A percentile compares a stretch with the other conserved stretches of the same genome.
Evolutionary conservation across 1,284 basidiomycete genomes (phyloP).

Genomic region (Cutaneotrichosporon spelunceum): DNA sequence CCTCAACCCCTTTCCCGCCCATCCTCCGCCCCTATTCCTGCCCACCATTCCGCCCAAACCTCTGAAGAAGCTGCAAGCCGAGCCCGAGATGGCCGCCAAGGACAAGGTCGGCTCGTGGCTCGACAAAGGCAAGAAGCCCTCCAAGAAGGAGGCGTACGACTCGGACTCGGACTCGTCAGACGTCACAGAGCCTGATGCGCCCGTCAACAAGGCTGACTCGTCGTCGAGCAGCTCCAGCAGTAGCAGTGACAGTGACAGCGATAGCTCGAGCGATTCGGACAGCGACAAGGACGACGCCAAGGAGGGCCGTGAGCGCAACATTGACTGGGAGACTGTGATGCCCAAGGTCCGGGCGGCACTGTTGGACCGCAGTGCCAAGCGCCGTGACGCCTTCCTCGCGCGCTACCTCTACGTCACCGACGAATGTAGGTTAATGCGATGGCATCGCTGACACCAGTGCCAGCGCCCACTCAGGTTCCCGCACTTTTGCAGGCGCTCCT

Average conservation of each 20-base stretch:
- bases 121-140: constrained; percentile 28
- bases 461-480: constrained; percentile 10
- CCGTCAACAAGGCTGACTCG: constrained; percentile 1
- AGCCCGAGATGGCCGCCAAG: constrained; percentile 40
- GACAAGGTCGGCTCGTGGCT: constrained; percentile 51
- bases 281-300: constrained; percentile 31
- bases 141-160: constrained; percentile 35
- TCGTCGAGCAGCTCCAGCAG: neutral
- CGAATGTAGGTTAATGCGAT: constrained; percentile 25
- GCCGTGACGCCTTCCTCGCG: constrained; percentile 37
- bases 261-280: constrained; percentile 16
- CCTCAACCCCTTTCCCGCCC: neutral
- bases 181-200: constrained; percentile 10
- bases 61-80: constrained; percentile 43
- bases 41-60: constrained; percentile 16
- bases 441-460: constrained; percentile 12
- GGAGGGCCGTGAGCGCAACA: constrained; percentile 30
- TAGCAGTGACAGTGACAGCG: constrained; percentile 3
- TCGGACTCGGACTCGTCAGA: constrained; percentile 33
- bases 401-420: constrained; percentile 41
- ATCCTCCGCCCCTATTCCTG: neutral
- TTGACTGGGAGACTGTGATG: constrained; percentile 40
- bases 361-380: constrained; percentile 36
- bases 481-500: constrained; percentile 23
- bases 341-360: constrained; percentile 33